A percentile compares a stretch with the other conserved stretches of the same genome.
Evolutionary conservation across 2,329 filamentous ascomycete genomes (phyloP).

Genomic region (Penicillium concentricum): DNA sequence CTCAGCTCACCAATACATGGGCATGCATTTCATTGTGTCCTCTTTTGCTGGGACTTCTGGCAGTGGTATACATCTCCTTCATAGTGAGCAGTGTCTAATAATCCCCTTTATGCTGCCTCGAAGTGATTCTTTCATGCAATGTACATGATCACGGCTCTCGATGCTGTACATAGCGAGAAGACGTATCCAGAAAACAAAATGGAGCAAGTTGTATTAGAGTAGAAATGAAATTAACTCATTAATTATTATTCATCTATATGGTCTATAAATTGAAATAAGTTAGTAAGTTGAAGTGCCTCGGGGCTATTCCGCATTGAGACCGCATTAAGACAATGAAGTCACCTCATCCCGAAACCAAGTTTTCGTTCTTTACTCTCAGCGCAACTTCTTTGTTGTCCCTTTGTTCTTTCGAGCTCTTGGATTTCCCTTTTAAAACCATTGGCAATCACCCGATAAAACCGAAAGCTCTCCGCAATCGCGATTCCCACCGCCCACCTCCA

Average conservation of each 20-base stretch:
- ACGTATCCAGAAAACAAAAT: conserved; percentile 24
- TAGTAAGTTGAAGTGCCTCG: neutral
- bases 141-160: conserved; percentile 30
- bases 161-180: conserved; percentile 34
- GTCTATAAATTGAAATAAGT: neutral
- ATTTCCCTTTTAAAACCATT: neutral
- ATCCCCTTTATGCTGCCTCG: conserved; percentile 9
- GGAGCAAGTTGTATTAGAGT: conserved; percentile 10
- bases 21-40: conserved; percentile 5
- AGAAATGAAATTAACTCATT: neutral
- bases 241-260: neutral
- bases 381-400: neutral
- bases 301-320: conserved; percentile 9
- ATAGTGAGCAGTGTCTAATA: conserved; percentile 17
- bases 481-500: conserved; percentile 17
- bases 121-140: conserved; percentile 26
- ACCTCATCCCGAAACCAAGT: conserved; percentile 5
- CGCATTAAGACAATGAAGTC: conserved; percentile 19
- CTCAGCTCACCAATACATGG: conserved; percentile 2
- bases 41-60: conserved; percentile 1
- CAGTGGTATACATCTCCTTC: neutral
- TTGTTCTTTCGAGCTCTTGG: neutral
- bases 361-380: neutral
- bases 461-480: conserved; percentile 27
- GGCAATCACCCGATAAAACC: neutral